Percentiles rank a stretch among this genome's conserved stretches.
These are phyloP conservation scores for Nepenthes alata DNA, from an alignment of 179 eudicot genomes.

Conservation along the genomic window DNA sequence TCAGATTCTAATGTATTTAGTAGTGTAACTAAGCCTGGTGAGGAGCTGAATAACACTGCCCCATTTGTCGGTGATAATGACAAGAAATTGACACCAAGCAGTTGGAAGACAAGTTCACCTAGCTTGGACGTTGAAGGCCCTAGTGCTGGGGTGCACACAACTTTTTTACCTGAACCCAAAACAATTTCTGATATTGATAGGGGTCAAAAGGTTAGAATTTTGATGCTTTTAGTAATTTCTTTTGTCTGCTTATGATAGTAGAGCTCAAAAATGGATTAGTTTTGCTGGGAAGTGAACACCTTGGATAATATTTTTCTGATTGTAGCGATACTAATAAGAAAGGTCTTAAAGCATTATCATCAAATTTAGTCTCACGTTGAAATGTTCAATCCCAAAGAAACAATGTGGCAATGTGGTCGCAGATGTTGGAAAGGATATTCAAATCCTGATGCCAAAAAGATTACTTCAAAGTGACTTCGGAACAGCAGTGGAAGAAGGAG, in stretches of 20 bases:
- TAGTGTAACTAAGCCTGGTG: slow-evolving; percentile 23
- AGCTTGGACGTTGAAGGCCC: slow-evolving; percentile 20
- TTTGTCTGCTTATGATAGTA: background rate
- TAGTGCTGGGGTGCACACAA: slow-evolving; percentile 10
- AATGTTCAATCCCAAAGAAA: too few species aligned
- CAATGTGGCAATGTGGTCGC: too few species aligned
- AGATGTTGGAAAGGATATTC: too few species aligned
- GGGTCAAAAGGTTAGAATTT: background rate
- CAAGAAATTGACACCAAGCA: slow-evolving; percentile 13
- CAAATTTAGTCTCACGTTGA: too few species aligned
- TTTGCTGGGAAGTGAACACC: background rate
- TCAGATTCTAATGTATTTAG: slow-evolving; percentile 29
- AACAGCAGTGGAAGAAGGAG: too few species aligned
- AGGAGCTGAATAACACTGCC: slow-evolving; percentile 9
- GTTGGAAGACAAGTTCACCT: slow-evolving; percentile 25
- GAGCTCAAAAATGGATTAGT: background rate
- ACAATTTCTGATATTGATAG: background rate
- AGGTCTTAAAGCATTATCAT: too few species aligned
- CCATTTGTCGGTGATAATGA: slow-evolving; percentile 12
- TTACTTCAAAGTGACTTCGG: too few species aligned
- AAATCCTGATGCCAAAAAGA: too few species aligned
- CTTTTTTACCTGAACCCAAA: slow-evolving; percentile 4
- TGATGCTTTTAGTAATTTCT: too few species aligned
- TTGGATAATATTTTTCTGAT: too few species aligned
- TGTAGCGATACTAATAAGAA: too few species aligned